phyloP scores from a whole-genome alignment of 2,329 filamentous ascomycete species.

The Colletotrichum viniferum region DNA sequence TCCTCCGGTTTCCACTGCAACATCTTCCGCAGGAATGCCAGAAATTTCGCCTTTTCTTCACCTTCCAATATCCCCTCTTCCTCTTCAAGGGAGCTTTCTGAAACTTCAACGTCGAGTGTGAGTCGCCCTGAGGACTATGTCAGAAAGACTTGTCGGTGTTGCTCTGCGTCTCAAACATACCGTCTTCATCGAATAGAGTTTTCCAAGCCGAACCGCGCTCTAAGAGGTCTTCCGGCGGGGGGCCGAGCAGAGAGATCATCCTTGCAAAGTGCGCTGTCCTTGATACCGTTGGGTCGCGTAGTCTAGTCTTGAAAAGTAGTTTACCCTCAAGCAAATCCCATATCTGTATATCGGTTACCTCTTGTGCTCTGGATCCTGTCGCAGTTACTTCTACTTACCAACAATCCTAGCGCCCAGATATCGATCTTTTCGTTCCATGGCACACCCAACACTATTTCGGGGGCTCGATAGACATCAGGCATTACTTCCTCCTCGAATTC shows the following conservation, averaged over 20 bases:
- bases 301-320: conserved; percentile 29
- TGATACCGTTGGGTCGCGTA: conserved; percentile 22
- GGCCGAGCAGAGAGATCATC: conserved; percentile 42
- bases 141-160: background rate
- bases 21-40: conserved; percentile 27
- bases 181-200: conserved; percentile 27
- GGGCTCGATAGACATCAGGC: conserved; percentile 36
- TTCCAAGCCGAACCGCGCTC: conserved; percentile 29
- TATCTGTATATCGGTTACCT: conserved; percentile 21
- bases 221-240: conserved; percentile 37
- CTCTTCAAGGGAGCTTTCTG: conserved; percentile 11
- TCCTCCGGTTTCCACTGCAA: conserved; percentile 31
- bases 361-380: background rate
- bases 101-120: background rate
- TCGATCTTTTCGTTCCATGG: conserved; percentile 37
- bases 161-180: background rate
- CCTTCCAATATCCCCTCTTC: conserved; percentile 20
- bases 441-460: conserved; percentile 37
- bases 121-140: background rate
- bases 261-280: conserved; percentile 34
- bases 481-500: conserved; percentile 30
- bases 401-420: conserved; percentile 29
- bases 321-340: conserved; percentile 36
- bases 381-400: background rate
- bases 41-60: conserved; percentile 21